A percentile compares a stretch with the other conserved stretches of the same genome.
Conservation (phyloP, 139 green algal species). For the Tetradesmus obliquus region DNA sequence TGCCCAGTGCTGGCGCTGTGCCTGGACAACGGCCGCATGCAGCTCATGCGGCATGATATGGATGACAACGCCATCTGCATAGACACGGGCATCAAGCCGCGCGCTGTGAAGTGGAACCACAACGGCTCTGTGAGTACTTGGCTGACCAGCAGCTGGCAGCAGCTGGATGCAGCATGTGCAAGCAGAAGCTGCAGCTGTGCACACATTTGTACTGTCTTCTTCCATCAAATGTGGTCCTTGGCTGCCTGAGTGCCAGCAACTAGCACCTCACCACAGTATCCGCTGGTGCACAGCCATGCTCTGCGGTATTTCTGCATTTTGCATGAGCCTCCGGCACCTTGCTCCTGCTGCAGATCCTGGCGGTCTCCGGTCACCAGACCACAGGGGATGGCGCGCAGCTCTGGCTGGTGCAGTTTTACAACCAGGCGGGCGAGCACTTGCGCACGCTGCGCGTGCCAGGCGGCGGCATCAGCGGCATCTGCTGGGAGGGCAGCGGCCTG, state of each 20-base stretch:
- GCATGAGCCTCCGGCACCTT: too few species aligned
- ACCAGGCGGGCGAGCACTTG: slow-evolving; percentile 73
- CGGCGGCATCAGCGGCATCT: slow-evolving; percentile 50
- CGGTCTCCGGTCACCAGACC: slow-evolving; percentile 67
- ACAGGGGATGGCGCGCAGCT: slow-evolving; percentile 49
- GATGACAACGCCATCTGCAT: slow-evolving; percentile 80
- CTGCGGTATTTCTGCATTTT: not conserved
- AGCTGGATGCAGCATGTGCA: not conserved
- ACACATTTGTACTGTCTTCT: too few species aligned
- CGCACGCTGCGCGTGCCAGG: slow-evolving; percentile 77
- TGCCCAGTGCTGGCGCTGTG: slow-evolving; percentile 75
- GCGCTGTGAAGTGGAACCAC: slow-evolving; percentile 75
- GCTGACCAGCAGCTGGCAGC: not conserved
- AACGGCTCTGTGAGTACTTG: slow-evolving; percentile 66
- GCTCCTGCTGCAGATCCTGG: slow-evolving; percentile 56
- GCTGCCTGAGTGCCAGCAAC: too few species aligned
- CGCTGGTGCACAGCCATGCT: not conserved
- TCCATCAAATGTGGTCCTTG: too few species aligned
- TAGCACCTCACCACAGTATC: too few species aligned
- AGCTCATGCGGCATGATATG: slow-evolving; percentile 77
- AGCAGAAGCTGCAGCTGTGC: not conserved
- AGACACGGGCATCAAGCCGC: slow-evolving; percentile 75
- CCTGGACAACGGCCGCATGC: slow-evolving; percentile 81
- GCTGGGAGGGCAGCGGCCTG: slow-evolving; percentile 83
- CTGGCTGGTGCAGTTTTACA: slow-evolving; percentile 80